Evolutionary conservation across 768 basidiomycete species (phyloP).

Genomic region (Suillus clintonianus): DNA sequence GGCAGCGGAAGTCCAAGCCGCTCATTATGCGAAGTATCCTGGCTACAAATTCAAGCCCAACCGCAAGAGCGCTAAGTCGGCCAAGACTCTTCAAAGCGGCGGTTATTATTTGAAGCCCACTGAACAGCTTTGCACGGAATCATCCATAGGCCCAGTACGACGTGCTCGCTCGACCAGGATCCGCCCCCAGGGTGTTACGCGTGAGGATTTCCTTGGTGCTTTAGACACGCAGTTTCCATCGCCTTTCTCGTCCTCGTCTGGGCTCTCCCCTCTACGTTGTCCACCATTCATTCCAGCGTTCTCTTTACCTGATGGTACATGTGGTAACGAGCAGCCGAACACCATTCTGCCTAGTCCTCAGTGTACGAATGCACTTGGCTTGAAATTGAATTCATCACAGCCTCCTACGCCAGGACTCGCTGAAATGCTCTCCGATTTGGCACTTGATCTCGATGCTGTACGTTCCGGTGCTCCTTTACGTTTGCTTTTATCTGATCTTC

Average conservation of each 20-base stretch:
- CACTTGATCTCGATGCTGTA: conserved; percentile 34
- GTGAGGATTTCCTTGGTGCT: conserved; percentile 15
- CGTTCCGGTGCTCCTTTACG: conserved; percentile 3
- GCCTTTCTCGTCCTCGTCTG: conserved; percentile 5
- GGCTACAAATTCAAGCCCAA: conserved; percentile 30
- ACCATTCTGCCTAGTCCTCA: conserved; percentile 16
- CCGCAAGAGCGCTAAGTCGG: conserved; percentile 18
- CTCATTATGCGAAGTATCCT: conserved; percentile 31
- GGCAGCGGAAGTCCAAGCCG: conserved; percentile 27
- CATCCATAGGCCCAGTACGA: conserved; percentile 38
- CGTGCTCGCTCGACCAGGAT: conserved; percentile 31
- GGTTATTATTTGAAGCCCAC: conserved; percentile 29
- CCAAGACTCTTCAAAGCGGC: conserved; percentile 18
- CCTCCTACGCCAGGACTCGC: conserved; percentile 22
- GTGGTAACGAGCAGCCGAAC: neutral
- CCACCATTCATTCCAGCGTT: conserved; percentile 18
- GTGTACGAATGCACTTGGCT: conserved; percentile 11
- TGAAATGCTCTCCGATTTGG: conserved; percentile 21
- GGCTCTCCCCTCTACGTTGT: conserved; percentile 16
- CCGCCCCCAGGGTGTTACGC: conserved; percentile 15
- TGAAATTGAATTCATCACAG: conserved; percentile 16
- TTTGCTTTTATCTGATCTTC: conserved; percentile 4
- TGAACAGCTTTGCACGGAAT: conserved; percentile 37
- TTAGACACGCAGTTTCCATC: conserved; percentile 5
- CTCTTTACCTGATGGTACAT: conserved; percentile 7